Percentiles rank a stretch among this genome's conserved stretches.
Conservation (phyloP, 139 green algal species). For the Closterium sp. region DNA sequence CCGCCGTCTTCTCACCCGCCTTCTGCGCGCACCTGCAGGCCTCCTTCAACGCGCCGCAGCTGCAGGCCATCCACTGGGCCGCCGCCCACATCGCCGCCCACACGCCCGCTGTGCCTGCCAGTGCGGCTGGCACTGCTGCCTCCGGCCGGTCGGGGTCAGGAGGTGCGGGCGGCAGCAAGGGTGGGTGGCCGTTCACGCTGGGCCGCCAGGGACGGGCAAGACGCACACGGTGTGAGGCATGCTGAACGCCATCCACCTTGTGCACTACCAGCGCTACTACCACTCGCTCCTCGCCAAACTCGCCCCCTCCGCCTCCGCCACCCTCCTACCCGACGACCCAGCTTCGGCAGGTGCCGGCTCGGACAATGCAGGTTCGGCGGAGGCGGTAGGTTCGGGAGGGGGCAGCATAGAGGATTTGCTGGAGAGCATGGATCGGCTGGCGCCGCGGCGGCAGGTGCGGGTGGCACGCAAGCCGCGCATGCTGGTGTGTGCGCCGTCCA, state of each 20-base stretch:
- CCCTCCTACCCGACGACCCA: background rate
- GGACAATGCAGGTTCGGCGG: too few relatives aligned
- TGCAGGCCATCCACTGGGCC: slow-evolving; percentile 28
- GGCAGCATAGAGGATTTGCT: too few relatives aligned
- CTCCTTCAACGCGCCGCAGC: slow-evolving; percentile 39
- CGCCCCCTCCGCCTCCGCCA: background rate
- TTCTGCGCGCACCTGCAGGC: slow-evolving; percentile 36
- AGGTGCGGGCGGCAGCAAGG: slow-evolving; percentile 4
- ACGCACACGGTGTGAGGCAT: slow-evolving; percentile 90
- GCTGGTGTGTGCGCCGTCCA: too few relatives aligned
- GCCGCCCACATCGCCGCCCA: slow-evolving; percentile 23
- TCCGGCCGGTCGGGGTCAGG: background rate
- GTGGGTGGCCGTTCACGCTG: slow-evolving; percentile 66
- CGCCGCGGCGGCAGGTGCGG: too few relatives aligned
- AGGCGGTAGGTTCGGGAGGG: background rate
- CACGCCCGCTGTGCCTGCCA: too few relatives aligned
- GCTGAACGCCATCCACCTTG: slow-evolving; percentile 86
- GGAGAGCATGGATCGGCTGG: too few relatives aligned
- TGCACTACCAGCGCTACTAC: slow-evolving; percentile 81
- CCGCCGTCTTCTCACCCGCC: slow-evolving; percentile 7
- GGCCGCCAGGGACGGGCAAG: slow-evolving; percentile 92
- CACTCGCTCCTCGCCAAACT: slow-evolving; percentile 15
- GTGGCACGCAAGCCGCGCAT: too few relatives aligned
- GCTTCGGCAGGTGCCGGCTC: too few relatives aligned
- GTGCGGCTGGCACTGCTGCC: too few relatives aligned